Evolutionary conservation across 23 red algal species (phyloP).

Genomic region (Pyropia haitanensis): DNA sequence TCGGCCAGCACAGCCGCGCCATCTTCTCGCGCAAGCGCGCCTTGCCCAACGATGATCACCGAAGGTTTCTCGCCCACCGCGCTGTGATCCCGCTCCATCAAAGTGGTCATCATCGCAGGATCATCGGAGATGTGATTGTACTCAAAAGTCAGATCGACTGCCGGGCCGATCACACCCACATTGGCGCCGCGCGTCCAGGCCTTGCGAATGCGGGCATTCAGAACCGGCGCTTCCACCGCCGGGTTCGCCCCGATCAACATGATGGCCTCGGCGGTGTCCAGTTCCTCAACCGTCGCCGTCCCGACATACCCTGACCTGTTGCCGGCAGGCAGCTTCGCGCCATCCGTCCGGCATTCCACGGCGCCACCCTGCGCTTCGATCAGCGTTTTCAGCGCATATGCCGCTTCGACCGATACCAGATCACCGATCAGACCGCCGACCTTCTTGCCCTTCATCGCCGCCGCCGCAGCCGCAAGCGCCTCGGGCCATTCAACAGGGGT

Average conservation of each 20-base stretch:
- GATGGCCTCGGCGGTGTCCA: constrained; percentile 76
- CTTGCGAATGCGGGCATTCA: constrained; percentile 86
- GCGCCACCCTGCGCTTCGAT: constrained; percentile 70
- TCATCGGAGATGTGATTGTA: constrained; percentile 19
- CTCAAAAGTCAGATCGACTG: constrained; percentile 62
- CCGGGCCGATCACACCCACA: constrained; percentile 60
- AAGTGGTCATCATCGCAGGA: no score
- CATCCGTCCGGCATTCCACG: no score
- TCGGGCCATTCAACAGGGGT: constrained; percentile 70
- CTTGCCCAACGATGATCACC: constrained; percentile 70
- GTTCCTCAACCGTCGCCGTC: constrained; percentile 44
- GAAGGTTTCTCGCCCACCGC: constrained; percentile 56
- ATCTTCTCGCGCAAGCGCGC: constrained; percentile 78
- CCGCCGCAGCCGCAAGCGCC: constrained; percentile 44
- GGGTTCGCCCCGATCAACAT: constrained; percentile 83
- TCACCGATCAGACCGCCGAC: constrained; percentile 80
- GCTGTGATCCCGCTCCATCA: constrained; percentile 63
- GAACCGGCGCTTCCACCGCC: constrained; percentile 73
- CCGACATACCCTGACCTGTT: constrained; percentile 59
- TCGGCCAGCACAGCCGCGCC: constrained; percentile 52
- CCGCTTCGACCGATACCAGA: constrained; percentile 66
- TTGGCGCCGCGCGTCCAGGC: constrained; percentile 41
- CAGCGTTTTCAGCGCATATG: constrained; percentile 41
- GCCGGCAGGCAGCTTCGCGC: constrained; percentile 50
- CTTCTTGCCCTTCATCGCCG: constrained; percentile 50